Conservation (phyloP, 2,329 filamentous ascomycete species). For the Cladosporium halotolerans region DNA sequence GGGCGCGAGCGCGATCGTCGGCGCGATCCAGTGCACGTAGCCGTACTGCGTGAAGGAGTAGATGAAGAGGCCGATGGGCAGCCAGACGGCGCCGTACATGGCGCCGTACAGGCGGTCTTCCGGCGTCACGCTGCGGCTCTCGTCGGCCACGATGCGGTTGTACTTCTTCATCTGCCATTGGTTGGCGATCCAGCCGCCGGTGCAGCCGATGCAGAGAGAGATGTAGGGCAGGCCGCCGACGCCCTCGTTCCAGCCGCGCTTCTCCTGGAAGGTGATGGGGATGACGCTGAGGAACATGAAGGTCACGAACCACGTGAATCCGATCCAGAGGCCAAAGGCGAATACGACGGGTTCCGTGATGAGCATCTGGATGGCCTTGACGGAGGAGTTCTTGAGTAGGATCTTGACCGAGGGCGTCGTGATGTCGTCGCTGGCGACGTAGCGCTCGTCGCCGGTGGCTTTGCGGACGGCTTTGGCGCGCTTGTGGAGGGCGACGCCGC, state of each 20-base stretch:
- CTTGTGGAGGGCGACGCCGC: slow-evolving; percentile 39
- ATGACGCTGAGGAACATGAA: slow-evolving; percentile 50
- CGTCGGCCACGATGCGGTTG: slow-evolving; percentile 35
- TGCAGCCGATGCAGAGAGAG: slow-evolving; percentile 44
- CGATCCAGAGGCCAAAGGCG: slow-evolving; percentile 47
- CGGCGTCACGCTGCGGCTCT: slow-evolving; percentile 34
- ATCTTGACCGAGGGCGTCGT: slow-evolving; percentile 44
- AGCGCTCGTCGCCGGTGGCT: slow-evolving; percentile 36
- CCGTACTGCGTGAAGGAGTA: slow-evolving; percentile 51
- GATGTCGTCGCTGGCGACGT: slow-evolving; percentile 46
- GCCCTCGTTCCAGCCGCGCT: slow-evolving; percentile 48
- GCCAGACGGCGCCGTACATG: slow-evolving; percentile 42
- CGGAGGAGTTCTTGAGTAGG: slow-evolving; percentile 44
- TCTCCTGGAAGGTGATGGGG: slow-evolving; percentile 46
- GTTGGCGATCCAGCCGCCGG: slow-evolving; percentile 43
- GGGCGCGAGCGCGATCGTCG: slow-evolving; percentile 43
- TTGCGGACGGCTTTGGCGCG: slow-evolving; percentile 44
- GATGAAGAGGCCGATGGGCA: slow-evolving; percentile 47
- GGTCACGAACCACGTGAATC: slow-evolving; percentile 48
- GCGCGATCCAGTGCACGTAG: slow-evolving; percentile 44
- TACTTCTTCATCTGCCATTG: slow-evolving; percentile 49
- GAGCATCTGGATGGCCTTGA: slow-evolving; percentile 48
- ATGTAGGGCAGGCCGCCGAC: slow-evolving; percentile 43
- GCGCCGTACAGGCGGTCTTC: slow-evolving; percentile 46
- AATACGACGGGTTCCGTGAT: slow-evolving; percentile 46